Evolutionary conservation across 108 stramenopile species (phyloP).

Genomic region (Pseudonitzschia multiseries): DNA sequence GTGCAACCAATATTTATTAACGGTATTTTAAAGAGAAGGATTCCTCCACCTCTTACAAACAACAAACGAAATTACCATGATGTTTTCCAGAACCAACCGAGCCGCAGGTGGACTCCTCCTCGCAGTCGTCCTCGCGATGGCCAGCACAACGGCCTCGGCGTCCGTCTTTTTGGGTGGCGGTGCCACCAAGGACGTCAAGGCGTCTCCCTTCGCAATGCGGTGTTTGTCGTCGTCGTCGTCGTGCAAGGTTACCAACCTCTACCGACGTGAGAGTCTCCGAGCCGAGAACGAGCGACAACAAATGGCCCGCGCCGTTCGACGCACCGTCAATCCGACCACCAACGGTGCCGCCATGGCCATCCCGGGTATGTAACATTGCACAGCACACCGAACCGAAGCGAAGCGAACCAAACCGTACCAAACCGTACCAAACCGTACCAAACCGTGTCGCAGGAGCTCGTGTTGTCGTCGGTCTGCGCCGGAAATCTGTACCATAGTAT

Average conservation of each 20-base stretch:
- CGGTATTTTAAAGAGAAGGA: too few species aligned
- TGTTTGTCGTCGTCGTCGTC: background rate
- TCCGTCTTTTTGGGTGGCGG: slow-evolving; percentile 38
- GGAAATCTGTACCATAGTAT: too few species aligned
- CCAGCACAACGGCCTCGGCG: slow-evolving; percentile 23
- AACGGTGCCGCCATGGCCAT: slow-evolving; percentile 78
- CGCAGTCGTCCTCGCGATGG: background rate
- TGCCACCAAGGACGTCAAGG: background rate
- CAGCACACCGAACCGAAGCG: too few species aligned
- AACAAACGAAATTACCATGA: background rate
- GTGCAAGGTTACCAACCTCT: slow-evolving; percentile 1
- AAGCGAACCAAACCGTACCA: too few species aligned
- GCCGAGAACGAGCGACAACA: slow-evolving; percentile 12
- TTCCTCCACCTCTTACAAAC: too few species aligned
- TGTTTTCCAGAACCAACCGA: slow-evolving; percentile 17
- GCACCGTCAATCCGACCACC: slow-evolving; percentile 17
- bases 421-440: too few species aligned
- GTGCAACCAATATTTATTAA: too few species aligned
- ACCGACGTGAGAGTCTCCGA: background rate
- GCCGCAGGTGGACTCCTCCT: background rate
- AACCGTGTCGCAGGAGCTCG: too few species aligned
- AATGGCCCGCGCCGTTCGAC: slow-evolving; percentile 24
- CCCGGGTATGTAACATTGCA: slow-evolving; percentile 40
- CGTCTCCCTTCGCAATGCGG: background rate
- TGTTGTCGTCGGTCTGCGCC: too few species aligned